phyloP scores from a whole-genome alignment of 257 asterid genomes.

The Solanum etuberosum region DNA sequence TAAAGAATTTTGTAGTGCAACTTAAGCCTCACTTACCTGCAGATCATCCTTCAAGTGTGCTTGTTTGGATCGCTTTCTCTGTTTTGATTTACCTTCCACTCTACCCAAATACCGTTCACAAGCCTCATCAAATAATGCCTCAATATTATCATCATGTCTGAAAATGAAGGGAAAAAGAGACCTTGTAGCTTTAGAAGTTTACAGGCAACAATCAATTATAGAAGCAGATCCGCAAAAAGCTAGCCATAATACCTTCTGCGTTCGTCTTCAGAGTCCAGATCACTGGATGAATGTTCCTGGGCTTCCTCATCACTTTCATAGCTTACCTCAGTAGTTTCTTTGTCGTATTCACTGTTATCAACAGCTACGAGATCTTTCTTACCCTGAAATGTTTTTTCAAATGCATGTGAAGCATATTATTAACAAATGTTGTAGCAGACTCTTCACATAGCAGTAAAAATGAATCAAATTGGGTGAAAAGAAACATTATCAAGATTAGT shows the following conservation, averaged over 20 bases:
- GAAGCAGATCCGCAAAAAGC: background rate
- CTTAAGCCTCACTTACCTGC: constrained; percentile 29
- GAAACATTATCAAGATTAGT: background rate
- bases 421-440: background rate
- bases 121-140: constrained; percentile 66
- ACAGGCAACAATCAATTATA: background rate
- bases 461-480: background rate
- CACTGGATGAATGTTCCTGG: constrained; percentile 39
- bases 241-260: constrained; percentile 36
- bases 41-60: constrained; percentile 32
- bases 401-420: background rate
- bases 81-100: constrained; percentile 73
- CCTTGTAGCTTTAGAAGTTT: constrained; percentile 1
- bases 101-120: constrained; percentile 55
- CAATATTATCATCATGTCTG: constrained; percentile 67
- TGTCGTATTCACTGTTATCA: constrained; percentile 55
- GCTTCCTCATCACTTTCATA: constrained; percentile 41
- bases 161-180: background rate
- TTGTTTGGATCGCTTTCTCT: constrained; percentile 73
- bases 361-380: constrained; percentile 76
- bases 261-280: constrained; percentile 86
- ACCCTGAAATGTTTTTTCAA: constrained; percentile 29
- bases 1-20: background rate
- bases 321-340: constrained; percentile 41
- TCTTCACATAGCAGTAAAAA: background rate